Evolutionary conservation across 441 rosid genomes (phyloP).

Genomic region (Gossypium lobatum): DNA sequence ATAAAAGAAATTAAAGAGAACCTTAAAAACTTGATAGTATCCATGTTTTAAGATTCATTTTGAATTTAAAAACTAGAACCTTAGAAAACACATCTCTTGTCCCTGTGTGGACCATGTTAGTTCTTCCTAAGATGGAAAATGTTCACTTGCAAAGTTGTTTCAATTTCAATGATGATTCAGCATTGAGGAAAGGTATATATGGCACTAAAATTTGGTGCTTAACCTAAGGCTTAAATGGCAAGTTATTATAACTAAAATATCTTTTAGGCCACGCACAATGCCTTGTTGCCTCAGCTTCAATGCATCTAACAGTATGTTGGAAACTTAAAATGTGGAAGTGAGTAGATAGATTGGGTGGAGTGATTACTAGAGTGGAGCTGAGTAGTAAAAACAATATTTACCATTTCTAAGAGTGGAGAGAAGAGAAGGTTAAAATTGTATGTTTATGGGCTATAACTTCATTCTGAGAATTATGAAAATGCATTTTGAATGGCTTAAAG

Average conservation of each 20-base stretch:
- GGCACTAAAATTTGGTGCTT: not conserved
- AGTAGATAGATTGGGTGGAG: not conserved
- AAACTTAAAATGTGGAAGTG: not conserved
- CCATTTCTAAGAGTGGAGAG: not conserved
- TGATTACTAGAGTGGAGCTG: not conserved
- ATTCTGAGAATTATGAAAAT: too few relatives aligned
- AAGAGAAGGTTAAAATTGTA: not conserved
- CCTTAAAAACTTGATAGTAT: too few relatives aligned
- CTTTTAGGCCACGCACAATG: not conserved
- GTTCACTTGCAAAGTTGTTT: not conserved
- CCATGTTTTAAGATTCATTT: too few relatives aligned
- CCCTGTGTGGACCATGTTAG: not conserved
- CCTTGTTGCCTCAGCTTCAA: not conserved
- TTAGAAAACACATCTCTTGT: too few relatives aligned
- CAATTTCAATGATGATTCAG: not conserved
- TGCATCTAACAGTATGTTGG: not conserved
- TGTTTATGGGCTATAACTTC: not conserved
- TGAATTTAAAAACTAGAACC: too few relatives aligned
- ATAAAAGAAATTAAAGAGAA: too few relatives aligned
- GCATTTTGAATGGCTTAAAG: not conserved
- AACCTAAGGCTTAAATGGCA: not conserved
- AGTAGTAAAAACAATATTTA: not conserved
- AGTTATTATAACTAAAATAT: not conserved
- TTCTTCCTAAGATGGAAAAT: not conserved
- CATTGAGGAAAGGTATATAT: not conserved